These are phyloP conservation scores for Hypholoma sublateritium DNA, from an alignment of 768 basidiomycete species.

Conservation along the genomic window DNA sequence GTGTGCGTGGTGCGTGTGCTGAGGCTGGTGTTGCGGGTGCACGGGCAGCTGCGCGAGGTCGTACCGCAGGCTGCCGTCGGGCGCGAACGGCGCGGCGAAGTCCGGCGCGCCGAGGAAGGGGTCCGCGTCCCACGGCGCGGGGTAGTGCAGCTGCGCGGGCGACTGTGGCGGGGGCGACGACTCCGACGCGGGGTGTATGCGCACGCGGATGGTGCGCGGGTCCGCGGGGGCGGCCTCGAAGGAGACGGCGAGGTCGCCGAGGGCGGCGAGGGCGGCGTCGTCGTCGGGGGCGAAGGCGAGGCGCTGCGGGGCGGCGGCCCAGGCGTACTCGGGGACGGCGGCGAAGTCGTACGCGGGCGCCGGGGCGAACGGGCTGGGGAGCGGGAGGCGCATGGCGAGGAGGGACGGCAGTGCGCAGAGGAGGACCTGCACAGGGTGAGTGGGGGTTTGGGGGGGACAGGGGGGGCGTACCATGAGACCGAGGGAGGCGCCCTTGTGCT, in stretches of 20 bases:
- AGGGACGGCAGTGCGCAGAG: constrained; percentile 77
- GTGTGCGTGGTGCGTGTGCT: not conserved
- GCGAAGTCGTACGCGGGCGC: constrained; percentile 45
- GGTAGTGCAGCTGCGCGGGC: constrained; percentile 18
- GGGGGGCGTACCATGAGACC: constrained; percentile 63
- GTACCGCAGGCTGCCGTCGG: constrained; percentile 35
- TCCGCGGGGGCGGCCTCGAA: constrained; percentile 66
- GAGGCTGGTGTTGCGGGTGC: too few relatives aligned
- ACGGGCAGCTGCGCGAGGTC: constrained; percentile 8
- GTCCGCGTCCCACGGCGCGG: constrained; percentile 25
- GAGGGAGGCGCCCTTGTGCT: constrained; percentile 61
- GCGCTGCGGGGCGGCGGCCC: constrained; percentile 40
- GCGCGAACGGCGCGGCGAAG: constrained; percentile 34
- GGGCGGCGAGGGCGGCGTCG: constrained; percentile 38
- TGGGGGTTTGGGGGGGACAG: constrained; percentile 6
- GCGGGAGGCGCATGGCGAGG: constrained; percentile 58
- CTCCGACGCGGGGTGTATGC: constrained; percentile 58
- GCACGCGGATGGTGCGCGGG: constrained; percentile 72
- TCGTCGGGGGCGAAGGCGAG: constrained; percentile 50
- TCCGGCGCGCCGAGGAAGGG: constrained; percentile 25
- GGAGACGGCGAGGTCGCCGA: constrained; percentile 67
- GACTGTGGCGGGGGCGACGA: constrained; percentile 33
- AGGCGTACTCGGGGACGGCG: constrained; percentile 55
- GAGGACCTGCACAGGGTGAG: constrained; percentile 54
- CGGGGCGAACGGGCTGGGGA: constrained; percentile 47